phyloP scores from a whole-genome alignment of 1,284 basidiomycete genomes.

The Athelia sp. region DNA sequence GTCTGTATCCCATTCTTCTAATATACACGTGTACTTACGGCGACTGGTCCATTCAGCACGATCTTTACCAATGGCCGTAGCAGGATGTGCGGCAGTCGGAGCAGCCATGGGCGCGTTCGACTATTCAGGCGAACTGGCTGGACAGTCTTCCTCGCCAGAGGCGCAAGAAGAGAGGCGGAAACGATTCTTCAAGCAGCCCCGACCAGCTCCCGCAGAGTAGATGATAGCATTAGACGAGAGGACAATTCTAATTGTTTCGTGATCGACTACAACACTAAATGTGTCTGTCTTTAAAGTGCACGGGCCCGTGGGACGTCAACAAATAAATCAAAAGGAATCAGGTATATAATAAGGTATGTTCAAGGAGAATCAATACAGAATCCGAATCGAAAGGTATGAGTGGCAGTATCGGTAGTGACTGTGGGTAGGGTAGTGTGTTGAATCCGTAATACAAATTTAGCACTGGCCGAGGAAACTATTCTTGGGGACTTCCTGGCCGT shows the following conservation, averaged over 20 bases:
- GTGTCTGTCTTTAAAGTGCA: no score
- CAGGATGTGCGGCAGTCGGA: conserved; percentile 77
- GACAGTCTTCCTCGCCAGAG: conserved; percentile 33
- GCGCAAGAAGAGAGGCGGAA: conserved; percentile 57
- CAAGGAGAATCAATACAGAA: no score
- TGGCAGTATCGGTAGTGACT: no score
- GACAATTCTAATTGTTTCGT: no score
- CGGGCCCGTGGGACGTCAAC: no score
- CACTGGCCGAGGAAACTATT: conserved; percentile 13
- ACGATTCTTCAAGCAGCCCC: conserved; percentile 67
- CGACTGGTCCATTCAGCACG: conserved; percentile 45
- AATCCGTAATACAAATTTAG: neutral
- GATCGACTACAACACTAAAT: no score
- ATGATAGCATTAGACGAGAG: no score
- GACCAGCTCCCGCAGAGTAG: conserved; percentile 22
- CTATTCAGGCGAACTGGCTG: conserved; percentile 67
- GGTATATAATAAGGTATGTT: no score
- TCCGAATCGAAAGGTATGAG: no score
- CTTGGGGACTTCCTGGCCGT: conserved; percentile 28
- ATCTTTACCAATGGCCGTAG: conserved; percentile 82
- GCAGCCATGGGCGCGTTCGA: conserved; percentile 82
- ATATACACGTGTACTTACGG: conserved; percentile 8
- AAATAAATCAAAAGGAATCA: no score
- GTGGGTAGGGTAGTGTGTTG: no score
- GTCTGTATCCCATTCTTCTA: conserved; percentile 18